A percentile compares a stretch with the other conserved stretches of the same genome.
Conservation (phyloP, 2,329 filamentous ascomycete genomes). For the Calonectria fujianensis region DNA sequence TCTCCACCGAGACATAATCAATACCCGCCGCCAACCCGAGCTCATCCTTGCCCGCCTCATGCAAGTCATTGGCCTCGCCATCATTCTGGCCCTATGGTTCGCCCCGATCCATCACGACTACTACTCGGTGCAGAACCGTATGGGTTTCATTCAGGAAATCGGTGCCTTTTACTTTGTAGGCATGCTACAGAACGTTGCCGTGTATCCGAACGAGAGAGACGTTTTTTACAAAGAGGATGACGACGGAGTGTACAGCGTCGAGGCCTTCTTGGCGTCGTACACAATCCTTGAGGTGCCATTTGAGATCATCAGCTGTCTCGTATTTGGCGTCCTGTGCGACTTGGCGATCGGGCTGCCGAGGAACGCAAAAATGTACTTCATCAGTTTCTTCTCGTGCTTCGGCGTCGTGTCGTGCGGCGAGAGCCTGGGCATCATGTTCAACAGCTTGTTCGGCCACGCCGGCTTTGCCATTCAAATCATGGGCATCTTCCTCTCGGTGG, state of each 20-base stretch:
- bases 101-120: slow-evolving; percentile 82
- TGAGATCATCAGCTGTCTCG: slow-evolving; percentile 77
- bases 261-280: slow-evolving; percentile 83
- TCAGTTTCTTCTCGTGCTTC: slow-evolving; percentile 81
- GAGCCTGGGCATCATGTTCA: slow-evolving; percentile 86
- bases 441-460: slow-evolving; percentile 83
- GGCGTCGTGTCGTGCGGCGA: slow-evolving; percentile 85
- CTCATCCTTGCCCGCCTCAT: slow-evolving; percentile 79
- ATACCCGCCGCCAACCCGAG: slow-evolving; percentile 79
- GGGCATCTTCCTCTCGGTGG: slow-evolving; percentile 80
- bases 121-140: slow-evolving; percentile 81
- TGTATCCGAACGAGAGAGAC: slow-evolving; percentile 83
- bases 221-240: slow-evolving; percentile 87
- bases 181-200: slow-evolving; percentile 86
- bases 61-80: slow-evolving; percentile 78
- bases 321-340: slow-evolving; percentile 79
- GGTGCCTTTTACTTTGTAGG: slow-evolving; percentile 84
- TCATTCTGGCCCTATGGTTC: slow-evolving; percentile 81
- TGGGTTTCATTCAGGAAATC: slow-evolving; percentile 84
- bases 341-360: slow-evolving; percentile 80
- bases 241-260: slow-evolving; percentile 82
- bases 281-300: slow-evolving; percentile 83
- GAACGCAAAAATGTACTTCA: slow-evolving; percentile 79
- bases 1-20: slow-evolving; percentile 80
- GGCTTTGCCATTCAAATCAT: slow-evolving; percentile 86